phyloP scores from a whole-genome alignment of 495 filamentous ascomycete genomes.

The Trichoderma gamsii region DNA sequence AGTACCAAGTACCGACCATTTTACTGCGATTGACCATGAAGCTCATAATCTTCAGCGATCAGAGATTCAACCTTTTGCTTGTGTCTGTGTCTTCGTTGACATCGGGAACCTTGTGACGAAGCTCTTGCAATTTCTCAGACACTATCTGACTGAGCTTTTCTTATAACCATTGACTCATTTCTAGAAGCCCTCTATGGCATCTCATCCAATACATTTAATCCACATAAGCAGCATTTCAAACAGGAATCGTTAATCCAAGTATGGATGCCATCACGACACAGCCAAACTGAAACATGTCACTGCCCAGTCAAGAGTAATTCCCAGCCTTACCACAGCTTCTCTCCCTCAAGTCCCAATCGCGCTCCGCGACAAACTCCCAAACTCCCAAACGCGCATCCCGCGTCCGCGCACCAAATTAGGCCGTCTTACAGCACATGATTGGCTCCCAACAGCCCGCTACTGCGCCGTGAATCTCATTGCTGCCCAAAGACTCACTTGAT shows the following conservation, averaged over 20 bases:
- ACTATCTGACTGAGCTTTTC: no score
- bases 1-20: no score
- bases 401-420: neutral
- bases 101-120: neutral
- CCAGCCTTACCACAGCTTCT: neutral
- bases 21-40: no score
- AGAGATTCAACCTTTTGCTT: no score
- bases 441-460: neutral
- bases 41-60: no score
- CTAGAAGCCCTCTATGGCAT: neutral
- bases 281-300: neutral
- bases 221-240: neutral
- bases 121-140: neutral
- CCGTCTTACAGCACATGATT: neutral
- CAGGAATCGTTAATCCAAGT: neutral
- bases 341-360: neutral
- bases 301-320: neutral
- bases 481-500: conserved; percentile 8
- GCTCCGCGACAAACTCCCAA: neutral
- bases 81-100: no score
- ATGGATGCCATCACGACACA: neutral
- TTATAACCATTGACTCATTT: no score
- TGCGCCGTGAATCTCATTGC: neutral
- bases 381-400: conserved; percentile 11
- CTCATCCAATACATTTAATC: neutral